These are phyloP conservation scores for Serendipita sp. DNA, from an alignment of 768 basidiomycete species.

Conservation along the genomic window DNA sequence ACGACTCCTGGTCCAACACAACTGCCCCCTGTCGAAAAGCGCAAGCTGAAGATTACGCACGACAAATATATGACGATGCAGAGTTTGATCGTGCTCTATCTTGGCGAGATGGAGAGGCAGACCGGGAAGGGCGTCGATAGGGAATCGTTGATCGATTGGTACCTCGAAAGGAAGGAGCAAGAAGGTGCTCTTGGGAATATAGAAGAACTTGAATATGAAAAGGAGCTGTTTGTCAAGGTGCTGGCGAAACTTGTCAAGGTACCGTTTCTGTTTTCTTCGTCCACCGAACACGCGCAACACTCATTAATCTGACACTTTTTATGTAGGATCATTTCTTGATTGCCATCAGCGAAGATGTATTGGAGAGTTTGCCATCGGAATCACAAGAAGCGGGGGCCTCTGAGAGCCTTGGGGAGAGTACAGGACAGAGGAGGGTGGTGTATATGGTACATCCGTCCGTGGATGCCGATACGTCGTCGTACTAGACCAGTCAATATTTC, in stretches of 20 bases:
- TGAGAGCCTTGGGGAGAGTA: constrained; percentile 31
- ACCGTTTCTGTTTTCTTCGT: constrained; percentile 12
- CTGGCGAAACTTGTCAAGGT: constrained; percentile 85
- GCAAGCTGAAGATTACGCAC: constrained; percentile 84
- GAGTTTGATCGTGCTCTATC: constrained; percentile 70
- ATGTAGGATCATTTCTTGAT: constrained; percentile 68
- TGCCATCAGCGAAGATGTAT: constrained; percentile 67
- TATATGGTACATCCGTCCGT: constrained; percentile 88
- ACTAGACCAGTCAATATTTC: not conserved
- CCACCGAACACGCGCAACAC: not conserved
- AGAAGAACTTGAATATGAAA: constrained; percentile 81
- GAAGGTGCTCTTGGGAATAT: constrained; percentile 51
- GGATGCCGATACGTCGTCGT: constrained; percentile 39
- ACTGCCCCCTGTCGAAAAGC: constrained; percentile 27
- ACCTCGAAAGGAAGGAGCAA: constrained; percentile 75
- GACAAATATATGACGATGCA: constrained; percentile 88
- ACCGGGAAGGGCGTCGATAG: constrained; percentile 65
- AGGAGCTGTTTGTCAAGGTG: constrained; percentile 79
- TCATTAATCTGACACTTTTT: not conserved
- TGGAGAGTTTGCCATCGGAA: constrained; percentile 47
- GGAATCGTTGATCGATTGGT: constrained; percentile 93
- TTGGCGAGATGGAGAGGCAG: constrained; percentile 60
- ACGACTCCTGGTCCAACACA: constrained; percentile 18
- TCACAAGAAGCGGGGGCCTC: constrained; percentile 44
- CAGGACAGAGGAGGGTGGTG: constrained; percentile 48